These are phyloP conservation scores for Globisporangium yorkense DNA, from an alignment of 352 stramenopile genomes.

Conservation along the genomic window DNA sequence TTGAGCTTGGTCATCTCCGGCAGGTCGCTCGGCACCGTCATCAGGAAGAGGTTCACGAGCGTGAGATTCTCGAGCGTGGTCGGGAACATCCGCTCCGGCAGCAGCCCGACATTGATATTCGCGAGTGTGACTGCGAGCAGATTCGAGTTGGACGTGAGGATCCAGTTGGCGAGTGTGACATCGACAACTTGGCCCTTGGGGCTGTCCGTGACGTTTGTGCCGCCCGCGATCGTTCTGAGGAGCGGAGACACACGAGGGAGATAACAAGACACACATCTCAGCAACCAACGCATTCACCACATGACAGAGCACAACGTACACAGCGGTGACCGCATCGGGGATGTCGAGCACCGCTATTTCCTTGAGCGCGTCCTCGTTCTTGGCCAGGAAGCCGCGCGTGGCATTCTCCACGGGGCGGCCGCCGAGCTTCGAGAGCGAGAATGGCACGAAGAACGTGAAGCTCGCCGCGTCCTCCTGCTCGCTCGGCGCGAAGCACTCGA, in stretches of 20 bases:
- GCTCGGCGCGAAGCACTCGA: conserved; percentile 13
- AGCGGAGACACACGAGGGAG: no score
- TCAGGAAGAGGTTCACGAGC: conserved; percentile 7
- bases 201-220: conserved; percentile 7
- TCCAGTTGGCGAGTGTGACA: conserved; percentile 6
- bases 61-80: conserved; percentile 8
- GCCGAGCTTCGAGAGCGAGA: conserved; percentile 6
- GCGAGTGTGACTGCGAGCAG: conserved; percentile 11
- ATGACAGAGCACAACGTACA: conserved; percentile 1
- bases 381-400: conserved; percentile 5
- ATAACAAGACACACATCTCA: no score
- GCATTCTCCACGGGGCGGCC: conserved; percentile 6
- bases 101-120: conserved; percentile 10
- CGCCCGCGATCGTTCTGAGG: conserved; percentile 6
- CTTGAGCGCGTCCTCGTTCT: conserved; percentile 14
- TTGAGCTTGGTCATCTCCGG: conserved; percentile 3
- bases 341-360: conserved; percentile 8
- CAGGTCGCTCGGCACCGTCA: conserved; percentile 7
- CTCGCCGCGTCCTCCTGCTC: neutral
- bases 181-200: conserved; percentile 9
- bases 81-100: conserved; percentile 13
- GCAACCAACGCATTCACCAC: no score
- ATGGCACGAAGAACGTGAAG: conserved; percentile 14
- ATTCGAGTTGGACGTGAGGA: conserved; percentile 8
- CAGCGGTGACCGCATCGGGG: conserved; percentile 1